Conservation (phyloP, 108 stramenopile species). For the Cyclotella atomus region DNA sequence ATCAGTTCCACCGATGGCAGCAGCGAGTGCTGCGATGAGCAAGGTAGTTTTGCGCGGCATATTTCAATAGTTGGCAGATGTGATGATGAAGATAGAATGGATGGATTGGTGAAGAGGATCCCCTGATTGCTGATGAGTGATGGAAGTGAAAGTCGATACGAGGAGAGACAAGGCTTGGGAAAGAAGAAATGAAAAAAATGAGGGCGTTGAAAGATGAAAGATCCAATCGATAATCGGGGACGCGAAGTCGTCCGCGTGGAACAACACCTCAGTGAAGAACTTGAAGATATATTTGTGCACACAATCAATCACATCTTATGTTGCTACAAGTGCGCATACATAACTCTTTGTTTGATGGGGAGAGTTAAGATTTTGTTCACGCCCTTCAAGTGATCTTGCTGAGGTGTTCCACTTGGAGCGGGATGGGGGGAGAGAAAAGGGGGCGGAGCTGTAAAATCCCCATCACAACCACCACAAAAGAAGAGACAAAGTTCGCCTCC, state of each 20-base stretch:
- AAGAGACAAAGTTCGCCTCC: not conserved
- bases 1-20: conserved; percentile 27
- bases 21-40: conserved; percentile 43
- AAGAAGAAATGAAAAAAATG: not conserved
- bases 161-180: too few species aligned
- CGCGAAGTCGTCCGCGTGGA: not conserved
- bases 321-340: too few species aligned
- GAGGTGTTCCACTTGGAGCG: conserved; percentile 8
- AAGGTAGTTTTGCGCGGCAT: conserved; percentile 18
- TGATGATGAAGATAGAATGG: not conserved
- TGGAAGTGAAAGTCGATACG: not conserved
- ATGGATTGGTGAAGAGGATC: not conserved
- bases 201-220: too few species aligned
- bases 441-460: not conserved
- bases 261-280: conserved; percentile 9
- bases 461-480: too few species aligned
- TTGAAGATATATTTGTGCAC: conserved; percentile 2
- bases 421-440: too few species aligned
- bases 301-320: not conserved
- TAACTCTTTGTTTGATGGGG: conserved; percentile 1
- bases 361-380: not conserved
- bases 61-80: not conserved
- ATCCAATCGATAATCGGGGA: too few species aligned
- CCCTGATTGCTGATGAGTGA: not conserved
- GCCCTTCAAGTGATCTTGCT: not conserved